Evolutionary conservation across 2,329 filamentous ascomycete species (phyloP), one percentile per base, ranked within the genome.

Genomic region (Nannizzia gypsea): DNA sequence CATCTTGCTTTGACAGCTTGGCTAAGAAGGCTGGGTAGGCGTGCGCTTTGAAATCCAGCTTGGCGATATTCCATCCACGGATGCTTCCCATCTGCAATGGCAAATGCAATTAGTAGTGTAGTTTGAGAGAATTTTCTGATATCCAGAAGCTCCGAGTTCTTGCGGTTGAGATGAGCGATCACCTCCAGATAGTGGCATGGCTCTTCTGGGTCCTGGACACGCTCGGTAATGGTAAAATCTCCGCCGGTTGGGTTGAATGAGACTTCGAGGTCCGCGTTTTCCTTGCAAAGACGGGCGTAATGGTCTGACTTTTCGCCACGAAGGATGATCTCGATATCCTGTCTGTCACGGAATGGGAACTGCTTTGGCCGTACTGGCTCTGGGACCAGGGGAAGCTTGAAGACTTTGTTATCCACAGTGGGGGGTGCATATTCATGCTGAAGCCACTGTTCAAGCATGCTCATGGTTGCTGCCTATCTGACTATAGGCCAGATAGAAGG

Each of bases 41-140:
- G 31, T 22, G 62, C 40, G 1, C 59, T 57, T 15, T 60, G 55
- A 50, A 69, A 70, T 20, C 67, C 66, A 15, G 52, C 44, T 8
- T 61, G 58, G 55, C 66, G 67, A 24, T 65, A 61, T 22, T 65
- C 64, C 24, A 67, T 50, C 13, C 26, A 56, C 46, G 67, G 65
- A 46, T 63, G 64, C 15, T 61, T 63, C 31, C 64, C 64, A 24
- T 61, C 42, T 22, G 57, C 57, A 42, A 69, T 60, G 15, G 57
- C 62, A 15, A 71, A 42, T 6, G 65, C 64, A 3, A 71, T 62
- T 11, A 67, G 60, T 11, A 72, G 63, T 6, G 68, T 69, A 59
- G 66, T 63, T 28, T 71, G 66, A 2, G 59, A 40, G n/a, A 70
- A 66, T 3, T 68, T 68, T 56, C 67, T 61, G 8, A 71, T 60